phyloP scores from a whole-genome alignment of 2,329 filamentous ascomycete species.

The Emydomyces testavorans region DNA sequence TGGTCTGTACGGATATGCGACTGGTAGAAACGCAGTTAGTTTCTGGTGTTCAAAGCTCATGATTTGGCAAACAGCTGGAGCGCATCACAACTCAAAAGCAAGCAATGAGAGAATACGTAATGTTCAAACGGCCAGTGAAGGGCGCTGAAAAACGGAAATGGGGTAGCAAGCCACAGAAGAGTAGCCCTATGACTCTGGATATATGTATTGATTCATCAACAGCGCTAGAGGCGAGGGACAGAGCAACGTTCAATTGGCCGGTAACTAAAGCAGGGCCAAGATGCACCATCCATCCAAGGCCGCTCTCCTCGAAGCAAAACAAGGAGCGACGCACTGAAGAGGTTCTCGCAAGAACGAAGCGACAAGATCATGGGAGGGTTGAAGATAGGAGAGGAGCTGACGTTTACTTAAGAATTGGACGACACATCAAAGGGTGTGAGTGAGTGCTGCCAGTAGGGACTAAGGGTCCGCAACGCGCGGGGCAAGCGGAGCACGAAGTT shows the following conservation, averaged over 20 bases:
- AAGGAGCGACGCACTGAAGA: conserved; percentile 5
- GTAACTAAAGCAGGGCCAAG: conserved; percentile 1
- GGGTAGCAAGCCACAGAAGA: background rate
- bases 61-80: background rate
- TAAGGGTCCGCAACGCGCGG: conserved; percentile 9
- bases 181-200: background rate
- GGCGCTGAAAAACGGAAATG: background rate
- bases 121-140: background rate
- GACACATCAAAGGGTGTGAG: background rate
- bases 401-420: background rate
- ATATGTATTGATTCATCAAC: conserved; percentile 2
- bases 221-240: background rate
- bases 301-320: background rate
- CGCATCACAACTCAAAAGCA: background rate
- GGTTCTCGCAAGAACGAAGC: background rate
- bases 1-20: background rate
- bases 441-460: background rate
- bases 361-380: background rate
- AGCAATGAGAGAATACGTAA: background rate
- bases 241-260: conserved; percentile 1
- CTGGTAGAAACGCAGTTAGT: conserved; percentile 4
- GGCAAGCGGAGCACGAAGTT: conserved; percentile 6
- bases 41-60: background rate
- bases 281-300: background rate
- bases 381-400: background rate